Conservation (phyloP, 495 filamentous ascomycete species). For the Xylaria scruposa region DNA sequence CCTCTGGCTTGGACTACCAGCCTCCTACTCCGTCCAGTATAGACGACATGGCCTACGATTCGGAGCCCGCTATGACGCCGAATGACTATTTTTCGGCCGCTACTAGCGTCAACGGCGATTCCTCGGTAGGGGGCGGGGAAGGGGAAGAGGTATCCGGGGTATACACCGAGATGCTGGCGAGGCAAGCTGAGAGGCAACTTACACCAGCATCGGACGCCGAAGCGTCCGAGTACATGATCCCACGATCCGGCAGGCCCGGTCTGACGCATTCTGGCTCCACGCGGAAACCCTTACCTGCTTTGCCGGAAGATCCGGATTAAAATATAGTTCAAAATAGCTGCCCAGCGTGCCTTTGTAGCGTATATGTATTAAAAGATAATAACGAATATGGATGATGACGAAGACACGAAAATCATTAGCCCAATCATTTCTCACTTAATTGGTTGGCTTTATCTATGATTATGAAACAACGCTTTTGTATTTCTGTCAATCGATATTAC, state of each 20-base stretch:
- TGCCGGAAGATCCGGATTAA: slow-evolving; percentile 54
- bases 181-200: slow-evolving; percentile 38
- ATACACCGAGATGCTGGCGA: slow-evolving; percentile 32
- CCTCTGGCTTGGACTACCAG: slow-evolving; percentile 27
- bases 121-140: slow-evolving; percentile 7
- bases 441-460: slow-evolving; percentile 8
- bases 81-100: slow-evolving; percentile 34
- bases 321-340: slow-evolving; percentile 3
- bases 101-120: slow-evolving; percentile 18
- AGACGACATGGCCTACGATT: slow-evolving; percentile 40
- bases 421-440: neutral
- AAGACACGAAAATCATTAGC: slow-evolving; percentile 2
- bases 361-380: slow-evolving; percentile 7
- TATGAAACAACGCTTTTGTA: slow-evolving; percentile 22
- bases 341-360: slow-evolving; percentile 8
- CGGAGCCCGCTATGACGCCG: slow-evolving; percentile 37
- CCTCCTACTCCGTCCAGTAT: slow-evolving; percentile 36
- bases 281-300: slow-evolving; percentile 57
- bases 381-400: slow-evolving; percentile 35
- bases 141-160: slow-evolving; percentile 6
- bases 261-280: slow-evolving; percentile 35
- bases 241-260: slow-evolving; percentile 34
- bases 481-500: slow-evolving; percentile 1
- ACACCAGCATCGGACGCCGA: slow-evolving; percentile 48
- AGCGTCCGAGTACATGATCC: slow-evolving; percentile 28